Conservation (phyloP, 2,329 filamentous ascomycete species). For the Capronia americana region DNA sequence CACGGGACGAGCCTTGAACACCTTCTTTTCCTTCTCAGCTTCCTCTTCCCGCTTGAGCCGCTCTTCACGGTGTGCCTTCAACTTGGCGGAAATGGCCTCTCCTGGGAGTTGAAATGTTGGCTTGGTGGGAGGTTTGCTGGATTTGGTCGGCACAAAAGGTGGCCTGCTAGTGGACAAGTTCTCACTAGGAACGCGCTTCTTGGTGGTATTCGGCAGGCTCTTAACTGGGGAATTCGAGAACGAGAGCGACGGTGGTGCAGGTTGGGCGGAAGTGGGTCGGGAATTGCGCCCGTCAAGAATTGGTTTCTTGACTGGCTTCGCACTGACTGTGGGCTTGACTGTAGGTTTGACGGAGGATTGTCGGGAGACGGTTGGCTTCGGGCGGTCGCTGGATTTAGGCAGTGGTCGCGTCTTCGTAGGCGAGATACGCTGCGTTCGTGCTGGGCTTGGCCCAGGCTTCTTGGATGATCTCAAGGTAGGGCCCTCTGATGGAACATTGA, state of each 20-base stretch:
- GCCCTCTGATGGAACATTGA: background rate
- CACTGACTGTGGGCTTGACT: slow-evolving; percentile 21
- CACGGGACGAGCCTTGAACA: slow-evolving; percentile 57
- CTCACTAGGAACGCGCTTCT: slow-evolving; percentile 49
- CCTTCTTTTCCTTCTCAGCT: slow-evolving; percentile 44
- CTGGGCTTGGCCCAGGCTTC: slow-evolving; percentile 29
- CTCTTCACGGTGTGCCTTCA: slow-evolving; percentile 59
- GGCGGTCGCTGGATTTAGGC: slow-evolving; percentile 6
- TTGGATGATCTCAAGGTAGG: slow-evolving; percentile 4
- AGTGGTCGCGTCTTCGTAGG: slow-evolving; percentile 31
- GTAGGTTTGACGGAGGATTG: slow-evolving; percentile 25
- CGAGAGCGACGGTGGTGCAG: slow-evolving; percentile 27
- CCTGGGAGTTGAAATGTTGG: slow-evolving; percentile 60
- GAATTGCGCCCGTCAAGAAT: slow-evolving; percentile 27
- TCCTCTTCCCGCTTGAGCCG: slow-evolving; percentile 54
- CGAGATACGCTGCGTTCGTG: slow-evolving; percentile 40
- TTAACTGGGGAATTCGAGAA: slow-evolving; percentile 39
- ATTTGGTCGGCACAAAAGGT: slow-evolving; percentile 59
- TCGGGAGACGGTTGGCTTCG: slow-evolving; percentile 17
- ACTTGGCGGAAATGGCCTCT: slow-evolving; percentile 59
- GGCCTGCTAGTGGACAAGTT: slow-evolving; percentile 51
- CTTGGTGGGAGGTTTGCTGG: slow-evolving; percentile 57
- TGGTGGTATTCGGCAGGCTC: slow-evolving; percentile 44
- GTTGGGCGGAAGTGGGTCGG: slow-evolving; percentile 22
- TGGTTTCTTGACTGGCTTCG: slow-evolving; percentile 32